These are phyloP conservation scores for Evansstolkia leycettana DNA, from an alignment of 495 filamentous ascomycete genomes.

Conservation along the genomic window DNA sequence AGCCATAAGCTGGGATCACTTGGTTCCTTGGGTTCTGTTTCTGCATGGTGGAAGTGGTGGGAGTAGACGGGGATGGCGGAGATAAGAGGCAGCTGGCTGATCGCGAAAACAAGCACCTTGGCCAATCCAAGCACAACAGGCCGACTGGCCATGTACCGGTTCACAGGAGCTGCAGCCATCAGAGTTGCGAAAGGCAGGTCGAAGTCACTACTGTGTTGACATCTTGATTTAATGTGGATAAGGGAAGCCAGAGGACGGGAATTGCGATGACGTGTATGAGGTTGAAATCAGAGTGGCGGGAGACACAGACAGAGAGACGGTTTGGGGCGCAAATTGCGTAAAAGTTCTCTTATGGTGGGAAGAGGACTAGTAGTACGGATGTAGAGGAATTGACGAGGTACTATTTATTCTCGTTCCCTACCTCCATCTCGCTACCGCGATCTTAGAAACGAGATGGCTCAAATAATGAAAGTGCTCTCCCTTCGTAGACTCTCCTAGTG, in stretches of 20 bases:
- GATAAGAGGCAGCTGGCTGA: slow-evolving; percentile 32
- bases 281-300: background rate
- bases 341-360: no score
- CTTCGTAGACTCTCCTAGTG: no score
- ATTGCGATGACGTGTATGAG: background rate
- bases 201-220: slow-evolving; percentile 1
- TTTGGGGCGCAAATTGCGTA: no score
- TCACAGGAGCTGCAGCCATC: slow-evolving; percentile 21
- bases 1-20: slow-evolving; percentile 53
- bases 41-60: slow-evolving; percentile 11
- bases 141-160: slow-evolving; percentile 26
- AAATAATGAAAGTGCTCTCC: no score
- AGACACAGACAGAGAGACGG: no score
- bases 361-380: no score
- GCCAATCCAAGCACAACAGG: slow-evolving; percentile 33
- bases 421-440: no score
- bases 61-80: slow-evolving; percentile 26
- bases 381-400: no score
- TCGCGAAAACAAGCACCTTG: slow-evolving; percentile 33
- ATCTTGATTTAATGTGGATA: background rate
- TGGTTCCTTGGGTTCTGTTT: slow-evolving; percentile 24
- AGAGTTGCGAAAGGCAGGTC: slow-evolving; percentile 2
- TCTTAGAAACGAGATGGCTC: no score
- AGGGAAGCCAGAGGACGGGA: no score
- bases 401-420: no score